Evolutionary conservation across 768 basidiomycete species (phyloP).

Genomic region (Leucocoprinus leucothites): DNA sequence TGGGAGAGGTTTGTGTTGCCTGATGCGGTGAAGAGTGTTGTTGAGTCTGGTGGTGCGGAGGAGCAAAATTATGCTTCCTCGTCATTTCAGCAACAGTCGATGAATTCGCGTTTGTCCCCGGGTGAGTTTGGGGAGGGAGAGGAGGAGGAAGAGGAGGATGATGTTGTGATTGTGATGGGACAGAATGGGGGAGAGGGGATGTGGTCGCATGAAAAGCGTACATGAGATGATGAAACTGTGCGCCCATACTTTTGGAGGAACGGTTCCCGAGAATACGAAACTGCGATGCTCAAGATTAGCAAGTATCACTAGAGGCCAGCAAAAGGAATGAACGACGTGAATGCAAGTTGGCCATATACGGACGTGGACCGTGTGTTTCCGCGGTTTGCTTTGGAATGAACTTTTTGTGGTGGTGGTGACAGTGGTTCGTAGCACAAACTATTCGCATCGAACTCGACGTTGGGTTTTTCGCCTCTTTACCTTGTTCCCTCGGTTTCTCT

Average conservation of each 20-base stretch:
- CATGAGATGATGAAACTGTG: constrained; percentile 6
- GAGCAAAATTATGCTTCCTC: constrained; percentile 10
- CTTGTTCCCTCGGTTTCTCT: neutral
- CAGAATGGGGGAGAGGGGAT: constrained; percentile 32
- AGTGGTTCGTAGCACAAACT: too few species aligned
- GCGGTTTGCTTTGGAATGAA: too few species aligned
- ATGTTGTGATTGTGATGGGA: constrained; percentile 72
- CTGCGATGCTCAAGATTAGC: too few species aligned
- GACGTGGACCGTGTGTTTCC: too few species aligned
- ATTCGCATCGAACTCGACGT: too few species aligned
- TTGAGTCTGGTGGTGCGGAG: constrained; percentile 28
- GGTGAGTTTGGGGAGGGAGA: constrained; percentile 29
- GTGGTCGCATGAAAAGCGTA: constrained; percentile 29
- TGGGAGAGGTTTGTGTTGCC: constrained; percentile 68
- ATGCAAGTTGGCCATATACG: too few species aligned
- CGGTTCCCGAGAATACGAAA: too few species aligned
- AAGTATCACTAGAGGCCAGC: too few species aligned
- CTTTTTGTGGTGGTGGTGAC: neutral
- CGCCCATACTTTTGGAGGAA: too few species aligned
- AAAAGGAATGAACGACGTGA: too few species aligned
- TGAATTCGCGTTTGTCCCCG: too few species aligned
- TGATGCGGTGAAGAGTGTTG: constrained; percentile 49
- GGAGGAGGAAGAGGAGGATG: constrained; percentile 70
- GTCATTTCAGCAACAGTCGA: constrained; percentile 9
- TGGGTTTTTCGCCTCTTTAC: neutral